Percentiles rank a stretch among this genome's conserved stretches.
Conservation (phyloP, 2,329 filamentous ascomycete genomes). For the Chrysosporium queenslandicum region DNA sequence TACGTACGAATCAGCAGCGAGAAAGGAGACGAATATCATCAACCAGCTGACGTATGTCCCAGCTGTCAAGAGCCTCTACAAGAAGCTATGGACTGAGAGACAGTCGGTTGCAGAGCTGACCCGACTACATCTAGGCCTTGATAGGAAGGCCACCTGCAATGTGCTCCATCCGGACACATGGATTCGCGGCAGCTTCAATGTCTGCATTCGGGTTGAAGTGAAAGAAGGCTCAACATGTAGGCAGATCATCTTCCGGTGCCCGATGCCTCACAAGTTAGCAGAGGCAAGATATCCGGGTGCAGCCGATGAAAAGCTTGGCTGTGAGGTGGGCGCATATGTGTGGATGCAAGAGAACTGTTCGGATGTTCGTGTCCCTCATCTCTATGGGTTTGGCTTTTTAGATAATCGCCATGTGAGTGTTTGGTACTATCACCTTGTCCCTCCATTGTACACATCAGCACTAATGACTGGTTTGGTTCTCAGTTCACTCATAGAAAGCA, state of each 20-base stretch:
- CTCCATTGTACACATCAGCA: neutral
- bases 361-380: constrained; percentile 12
- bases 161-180: constrained; percentile 7
- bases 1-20: neutral
- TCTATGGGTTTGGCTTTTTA: constrained; percentile 19
- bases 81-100: constrained; percentile 4
- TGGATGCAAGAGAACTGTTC: constrained; percentile 13
- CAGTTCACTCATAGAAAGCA: neutral
- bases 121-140: constrained; percentile 2
- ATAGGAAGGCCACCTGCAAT: neutral
- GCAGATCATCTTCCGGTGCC: constrained; percentile 5
- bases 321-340: constrained; percentile 14
- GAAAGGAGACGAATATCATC: constrained; percentile 20
- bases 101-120: constrained; percentile 7
- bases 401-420: constrained; percentile 15
- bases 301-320: constrained; percentile 14
- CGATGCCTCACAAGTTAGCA: constrained; percentile 7
- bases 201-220: constrained; percentile 15
- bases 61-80: constrained; percentile 15
- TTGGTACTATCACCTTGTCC: constrained; percentile 4
- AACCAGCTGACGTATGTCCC: constrained; percentile 18
- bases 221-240: neutral
- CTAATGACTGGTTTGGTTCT: neutral
- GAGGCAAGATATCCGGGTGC: constrained; percentile 6
- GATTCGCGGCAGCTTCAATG: constrained; percentile 17